phyloP scores from a whole-genome alignment of 768 basidiomycete species.

The Termitomyces sp. region DNA sequence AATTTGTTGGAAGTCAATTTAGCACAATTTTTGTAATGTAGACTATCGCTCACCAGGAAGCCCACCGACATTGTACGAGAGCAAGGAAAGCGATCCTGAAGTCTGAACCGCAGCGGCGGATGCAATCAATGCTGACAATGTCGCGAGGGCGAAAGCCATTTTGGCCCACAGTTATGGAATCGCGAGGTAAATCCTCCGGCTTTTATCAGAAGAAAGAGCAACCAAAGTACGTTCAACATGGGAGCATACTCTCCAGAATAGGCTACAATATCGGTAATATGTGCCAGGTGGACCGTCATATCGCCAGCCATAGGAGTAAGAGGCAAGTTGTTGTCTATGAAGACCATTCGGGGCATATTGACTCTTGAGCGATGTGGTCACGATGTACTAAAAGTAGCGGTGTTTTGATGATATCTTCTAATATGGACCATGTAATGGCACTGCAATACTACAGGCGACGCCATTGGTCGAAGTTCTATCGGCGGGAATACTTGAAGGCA shows the following conservation, averaged over 20 bases:
- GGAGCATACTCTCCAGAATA: background rate
- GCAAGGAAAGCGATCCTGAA: slow-evolving; percentile 25
- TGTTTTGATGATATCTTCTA: background rate
- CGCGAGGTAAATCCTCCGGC: background rate
- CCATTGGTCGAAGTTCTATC: background rate
- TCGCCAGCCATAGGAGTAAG: background rate
- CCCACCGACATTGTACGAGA: slow-evolving; percentile 34
- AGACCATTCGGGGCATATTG: no score
- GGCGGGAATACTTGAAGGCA: background rate
- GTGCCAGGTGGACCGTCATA: background rate
- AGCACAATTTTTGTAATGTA: background rate
- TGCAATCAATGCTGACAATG: background rate
- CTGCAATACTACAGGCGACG: no score
- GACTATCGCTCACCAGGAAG: slow-evolving; percentile 26
- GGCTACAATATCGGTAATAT: background rate
- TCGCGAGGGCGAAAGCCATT: slow-evolving; percentile 5
- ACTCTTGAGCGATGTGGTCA: background rate
- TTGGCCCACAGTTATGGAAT: background rate
- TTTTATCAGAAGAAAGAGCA: slow-evolving; percentile 7
- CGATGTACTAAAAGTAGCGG: background rate
- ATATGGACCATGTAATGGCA: background rate
- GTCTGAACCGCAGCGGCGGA: slow-evolving; percentile 20
- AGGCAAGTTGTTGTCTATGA: background rate
- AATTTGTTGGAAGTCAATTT: background rate
- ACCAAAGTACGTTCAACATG: slow-evolving; percentile 7